Percentiles rank a stretch among this genome's conserved stretches.
phyloP scores from a whole-genome alignment of 768 basidiomycete genomes.

The Calocybe indica region DNA sequence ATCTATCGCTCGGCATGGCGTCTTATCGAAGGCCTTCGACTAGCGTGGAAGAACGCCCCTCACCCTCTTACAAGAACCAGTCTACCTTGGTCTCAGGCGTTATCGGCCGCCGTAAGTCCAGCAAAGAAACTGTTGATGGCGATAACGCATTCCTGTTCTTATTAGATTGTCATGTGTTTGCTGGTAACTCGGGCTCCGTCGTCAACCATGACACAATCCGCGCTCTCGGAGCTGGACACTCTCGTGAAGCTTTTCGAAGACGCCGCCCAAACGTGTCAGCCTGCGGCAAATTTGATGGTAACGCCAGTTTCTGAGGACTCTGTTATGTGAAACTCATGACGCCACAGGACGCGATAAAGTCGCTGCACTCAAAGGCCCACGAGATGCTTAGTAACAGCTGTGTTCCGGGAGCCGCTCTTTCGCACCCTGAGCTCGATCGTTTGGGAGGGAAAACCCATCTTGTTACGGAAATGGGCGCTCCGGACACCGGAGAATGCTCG shows the following conservation, averaged over 20 bases:
- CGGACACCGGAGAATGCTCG: slow-evolving; percentile 1
- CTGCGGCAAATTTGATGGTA: slow-evolving; percentile 42
- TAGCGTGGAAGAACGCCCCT: slow-evolving; percentile 34
- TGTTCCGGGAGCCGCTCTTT: slow-evolving; percentile 6
- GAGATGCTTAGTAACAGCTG: too few relatives aligned
- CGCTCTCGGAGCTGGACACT: slow-evolving; percentile 42
- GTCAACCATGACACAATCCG: slow-evolving; percentile 40
- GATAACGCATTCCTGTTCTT: neutral
- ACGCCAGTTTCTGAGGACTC: slow-evolving; percentile 7
- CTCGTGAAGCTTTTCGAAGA: slow-evolving; percentile 39
- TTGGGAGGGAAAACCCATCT: slow-evolving; percentile 49
- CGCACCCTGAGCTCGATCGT: slow-evolving; percentile 47
- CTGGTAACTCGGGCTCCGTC: slow-evolving; percentile 43
- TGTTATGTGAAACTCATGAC: neutral
- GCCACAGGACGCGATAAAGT: slow-evolving; percentile 34
- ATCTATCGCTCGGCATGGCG: slow-evolving; percentile 71
- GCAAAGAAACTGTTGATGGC: neutral
- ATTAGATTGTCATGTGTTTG: slow-evolving; percentile 60
- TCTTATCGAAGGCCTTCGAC: slow-evolving; percentile 42
- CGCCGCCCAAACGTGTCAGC: slow-evolving; percentile 36
- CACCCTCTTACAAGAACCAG: slow-evolving; percentile 38
- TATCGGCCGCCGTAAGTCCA: slow-evolving; percentile 56
- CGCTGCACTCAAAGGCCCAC: slow-evolving; percentile 37
- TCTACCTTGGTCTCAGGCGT: slow-evolving; percentile 58
- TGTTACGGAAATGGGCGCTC: slow-evolving; percentile 18